Conservation (phyloP, 2,329 filamentous ascomycete genomes). For the Thyridium curvatum region DNA sequence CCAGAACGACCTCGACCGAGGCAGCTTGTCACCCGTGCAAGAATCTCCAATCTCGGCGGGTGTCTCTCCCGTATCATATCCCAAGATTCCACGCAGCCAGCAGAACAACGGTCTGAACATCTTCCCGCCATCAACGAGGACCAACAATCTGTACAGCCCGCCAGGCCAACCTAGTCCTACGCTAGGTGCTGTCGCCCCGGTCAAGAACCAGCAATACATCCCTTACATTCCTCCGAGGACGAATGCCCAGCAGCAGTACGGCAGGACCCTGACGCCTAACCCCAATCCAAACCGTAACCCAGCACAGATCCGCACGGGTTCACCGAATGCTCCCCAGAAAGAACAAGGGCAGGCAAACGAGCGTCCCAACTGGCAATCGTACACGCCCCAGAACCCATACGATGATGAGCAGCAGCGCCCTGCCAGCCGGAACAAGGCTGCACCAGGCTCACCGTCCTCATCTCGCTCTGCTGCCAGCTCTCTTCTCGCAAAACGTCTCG, state of each 20-base stretch:
- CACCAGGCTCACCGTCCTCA: too few relatives aligned
- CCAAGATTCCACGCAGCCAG: constrained; percentile 7
- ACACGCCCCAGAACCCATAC: constrained; percentile 6
- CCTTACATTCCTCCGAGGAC: constrained; percentile 11
- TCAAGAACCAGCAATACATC: constrained; percentile 4
- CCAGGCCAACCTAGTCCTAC: constrained; percentile 36
- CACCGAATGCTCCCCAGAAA: constrained; percentile 4
- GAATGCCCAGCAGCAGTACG: not conserved
- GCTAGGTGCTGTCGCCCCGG: constrained; percentile 24
- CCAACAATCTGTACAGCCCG: constrained; percentile 17
- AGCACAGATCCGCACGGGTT: constrained; percentile 6
- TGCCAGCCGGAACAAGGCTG: too few relatives aligned
- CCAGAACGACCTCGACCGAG: constrained; percentile 10
- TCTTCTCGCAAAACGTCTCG: constrained; percentile 47
- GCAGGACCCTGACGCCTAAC: constrained; percentile 1
- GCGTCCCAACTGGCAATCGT: constrained; percentile 1
- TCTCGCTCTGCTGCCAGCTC: constrained; percentile 26
- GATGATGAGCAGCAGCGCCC: constrained; percentile 13
- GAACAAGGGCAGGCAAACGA: constrained; percentile 2
- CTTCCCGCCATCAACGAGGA: not conserved
- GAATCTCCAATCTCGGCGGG: constrained; percentile 27
- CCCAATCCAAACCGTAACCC: constrained; percentile 7
- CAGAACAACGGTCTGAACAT: not conserved
- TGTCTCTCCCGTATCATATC: constrained; percentile 24
- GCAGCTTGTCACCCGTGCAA: constrained; percentile 39